Conservation (phyloP, 192 early-diverging fungal genomes). For the Backusella morwellensis region DNA sequence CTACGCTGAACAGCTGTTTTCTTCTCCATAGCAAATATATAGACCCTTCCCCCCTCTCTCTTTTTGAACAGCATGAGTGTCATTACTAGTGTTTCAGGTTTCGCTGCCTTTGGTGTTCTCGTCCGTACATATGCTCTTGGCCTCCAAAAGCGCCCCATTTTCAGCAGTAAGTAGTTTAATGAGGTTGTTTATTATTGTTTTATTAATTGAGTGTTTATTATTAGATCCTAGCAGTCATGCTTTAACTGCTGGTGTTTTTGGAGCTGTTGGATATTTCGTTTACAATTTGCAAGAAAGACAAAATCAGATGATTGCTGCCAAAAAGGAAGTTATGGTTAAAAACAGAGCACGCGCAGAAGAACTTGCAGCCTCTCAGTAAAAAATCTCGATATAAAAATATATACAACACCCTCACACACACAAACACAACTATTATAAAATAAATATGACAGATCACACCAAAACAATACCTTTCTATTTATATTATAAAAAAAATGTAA, state of each 20-base stretch:
- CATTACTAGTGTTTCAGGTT: slow-evolving; percentile 37
- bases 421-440: slow-evolving; percentile 3
- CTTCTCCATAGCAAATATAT: slow-evolving; percentile 2
- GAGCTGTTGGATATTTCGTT: slow-evolving; percentile 34
- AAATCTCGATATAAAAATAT: not conserved
- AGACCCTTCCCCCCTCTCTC: slow-evolving; percentile 9
- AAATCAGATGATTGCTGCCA: slow-evolving; percentile 26
- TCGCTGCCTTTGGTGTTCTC: slow-evolving; percentile 41
- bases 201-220: not conserved
- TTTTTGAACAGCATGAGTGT: slow-evolving; percentile 27
- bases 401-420: not conserved
- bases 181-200: slow-evolving; percentile 1
- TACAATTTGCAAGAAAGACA: slow-evolving; percentile 37
- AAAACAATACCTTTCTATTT: slow-evolving; percentile 5
- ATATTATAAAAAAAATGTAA: not conserved
- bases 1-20: not conserved
- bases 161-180: slow-evolving; percentile 32
- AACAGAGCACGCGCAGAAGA: slow-evolving; percentile 39
- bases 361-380: slow-evolving; percentile 21
- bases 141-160: slow-evolving; percentile 40
- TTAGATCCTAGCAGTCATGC: slow-evolving; percentile 32
- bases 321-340: slow-evolving; percentile 35
- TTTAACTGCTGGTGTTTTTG: slow-evolving; percentile 32
- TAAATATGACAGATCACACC: not conserved
- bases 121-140: slow-evolving; percentile 43